Evolutionary conservation across 2,329 filamentous ascomycete genomes (phyloP), one percentile per base, ranked within the genome.

Genomic region (Beauveria sp.): DNA sequence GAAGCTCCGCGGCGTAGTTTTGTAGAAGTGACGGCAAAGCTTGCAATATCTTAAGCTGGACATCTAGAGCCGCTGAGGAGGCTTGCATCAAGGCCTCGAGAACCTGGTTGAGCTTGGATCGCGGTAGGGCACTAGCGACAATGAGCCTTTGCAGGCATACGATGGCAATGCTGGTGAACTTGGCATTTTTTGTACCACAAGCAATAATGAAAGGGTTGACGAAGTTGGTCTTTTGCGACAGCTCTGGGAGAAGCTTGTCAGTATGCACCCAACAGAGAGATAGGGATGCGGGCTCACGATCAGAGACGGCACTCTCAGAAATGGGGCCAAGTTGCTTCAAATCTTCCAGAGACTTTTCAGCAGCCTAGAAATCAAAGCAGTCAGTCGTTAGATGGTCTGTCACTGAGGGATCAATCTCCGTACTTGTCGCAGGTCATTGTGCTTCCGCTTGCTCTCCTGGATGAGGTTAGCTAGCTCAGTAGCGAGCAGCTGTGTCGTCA

Each of bases 31-130:
- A 91, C 4, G 95, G 95, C 18, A 99, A 77, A 1, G 92, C 91
- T 73, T 99, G 95, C 16, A 99, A 79, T 58, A 98, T 95, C 75
- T 98, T 98, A 67, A 99, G 84, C 71, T 99, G 95, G 3, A 97
- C 89, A 76, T 99, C 95, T 63, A 96, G 77, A 16, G 85, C 80
- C 71, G 91, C 88, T 73, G 80, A 92, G 67, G 90, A 89, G 54
- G 90, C 93, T 72, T 96, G 90, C 71, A 88, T 88, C 67, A 99
- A 82, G 8, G 93, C 92, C 69, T 96, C 90, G 3, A 99, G 81
- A 16, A 96, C 89, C 72, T 96, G 92, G 71, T 88, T 88, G 60
- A 99, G 78, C 67, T 91, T 88, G 60, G 88, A 85, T 65, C 86
- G 84, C 0, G 95, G 90, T 48, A 99, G 79, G 8, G 90, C 92